Evolutionary conservation across 768 basidiomycete genomes (phyloP).

Genomic region (Leccinum longicurvipes): DNA sequence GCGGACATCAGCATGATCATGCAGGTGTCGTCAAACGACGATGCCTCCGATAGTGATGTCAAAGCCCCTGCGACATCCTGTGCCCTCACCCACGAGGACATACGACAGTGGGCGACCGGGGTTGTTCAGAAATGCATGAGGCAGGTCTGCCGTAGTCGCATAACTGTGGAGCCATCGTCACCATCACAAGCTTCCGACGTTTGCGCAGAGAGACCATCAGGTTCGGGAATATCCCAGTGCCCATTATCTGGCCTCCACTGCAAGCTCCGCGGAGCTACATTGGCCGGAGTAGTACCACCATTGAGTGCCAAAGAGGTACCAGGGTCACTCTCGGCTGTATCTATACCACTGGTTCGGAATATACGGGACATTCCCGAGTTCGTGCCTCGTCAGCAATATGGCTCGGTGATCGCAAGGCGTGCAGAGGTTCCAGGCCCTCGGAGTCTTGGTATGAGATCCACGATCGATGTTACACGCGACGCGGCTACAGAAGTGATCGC

Average conservation of each 20-base stretch:
- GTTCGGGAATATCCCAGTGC: constrained; percentile 19
- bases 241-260: constrained; percentile 26
- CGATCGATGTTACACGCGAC: constrained; percentile 6
- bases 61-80: constrained; percentile 4
- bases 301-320: not conserved
- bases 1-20: constrained; percentile 22
- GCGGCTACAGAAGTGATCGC: constrained; percentile 21
- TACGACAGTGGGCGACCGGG: constrained; percentile 24
- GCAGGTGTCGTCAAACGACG: constrained; percentile 17
- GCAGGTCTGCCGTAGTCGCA: constrained; percentile 13
- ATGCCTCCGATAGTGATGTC: constrained; percentile 7
- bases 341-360: constrained; percentile 4
- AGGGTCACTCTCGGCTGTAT: not conserved
- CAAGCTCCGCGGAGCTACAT: constrained; percentile 8
- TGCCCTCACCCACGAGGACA: constrained; percentile 22
- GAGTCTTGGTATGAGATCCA: not conserved
- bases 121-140: constrained; percentile 25
- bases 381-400: constrained; percentile 20
- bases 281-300: not conserved
- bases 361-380: constrained; percentile 25
- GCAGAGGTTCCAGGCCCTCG: not conserved
- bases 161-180: constrained; percentile 13
- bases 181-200: constrained; percentile 27
- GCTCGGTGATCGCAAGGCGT: not conserved
- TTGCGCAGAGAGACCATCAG: constrained; percentile 26